A percentile compares a stretch with the other conserved stretches of the same genome.
phyloP scores from a whole-genome alignment of 2,329 filamentous ascomycete genomes.

The Lachnellula hyalina region DNA sequence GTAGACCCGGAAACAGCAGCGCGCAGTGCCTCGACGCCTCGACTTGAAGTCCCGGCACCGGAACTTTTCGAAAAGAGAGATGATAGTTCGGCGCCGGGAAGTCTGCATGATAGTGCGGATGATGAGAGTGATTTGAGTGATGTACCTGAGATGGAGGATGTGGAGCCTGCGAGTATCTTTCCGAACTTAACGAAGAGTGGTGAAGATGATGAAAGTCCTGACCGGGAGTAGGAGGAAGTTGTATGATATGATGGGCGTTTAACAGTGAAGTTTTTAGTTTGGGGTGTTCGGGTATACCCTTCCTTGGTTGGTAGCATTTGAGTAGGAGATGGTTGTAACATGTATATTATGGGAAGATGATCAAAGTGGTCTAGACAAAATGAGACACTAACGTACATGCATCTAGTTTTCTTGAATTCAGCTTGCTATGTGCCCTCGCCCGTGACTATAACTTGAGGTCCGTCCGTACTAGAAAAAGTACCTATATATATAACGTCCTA shows the following conservation, averaged over 20 bases:
- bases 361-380: background rate
- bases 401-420: no score
- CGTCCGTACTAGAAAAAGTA: no score
- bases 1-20: background rate
- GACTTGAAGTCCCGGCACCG: conserved; percentile 24
- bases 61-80: conserved; percentile 22
- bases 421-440: no score
- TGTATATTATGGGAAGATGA: background rate
- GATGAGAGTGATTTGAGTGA: conserved; percentile 51
- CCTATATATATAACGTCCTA: no score
- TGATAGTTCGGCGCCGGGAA: conserved; percentile 31
- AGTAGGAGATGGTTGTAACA: background rate
- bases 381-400: background rate
- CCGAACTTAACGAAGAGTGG: conserved; percentile 11
- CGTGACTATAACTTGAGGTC: no score
- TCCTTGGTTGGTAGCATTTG: background rate
- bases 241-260: background rate
- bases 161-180: conserved; percentile 17
- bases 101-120: conserved; percentile 46
- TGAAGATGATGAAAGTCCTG: background rate
- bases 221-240: background rate
- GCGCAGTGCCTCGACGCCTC: conserved; percentile 1
- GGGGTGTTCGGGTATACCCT: background rate
- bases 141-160: conserved; percentile 34
- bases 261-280: background rate